Base-by-base conservation (phyloP, 306 rosid genomes). In the Quercus bicolor region DNA sequence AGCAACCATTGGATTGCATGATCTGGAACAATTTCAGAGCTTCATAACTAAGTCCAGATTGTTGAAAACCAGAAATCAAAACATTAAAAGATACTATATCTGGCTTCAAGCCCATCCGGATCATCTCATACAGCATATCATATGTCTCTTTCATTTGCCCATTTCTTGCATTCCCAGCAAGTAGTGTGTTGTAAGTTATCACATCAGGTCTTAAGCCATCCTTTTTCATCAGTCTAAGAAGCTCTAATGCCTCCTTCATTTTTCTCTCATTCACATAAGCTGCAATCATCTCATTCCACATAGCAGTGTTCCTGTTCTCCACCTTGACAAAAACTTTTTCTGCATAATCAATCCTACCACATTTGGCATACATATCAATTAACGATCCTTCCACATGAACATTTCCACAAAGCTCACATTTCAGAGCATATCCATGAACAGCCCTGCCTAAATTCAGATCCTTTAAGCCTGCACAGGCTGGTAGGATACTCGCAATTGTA, bases 201-300 rank as follows among this genome's bases (percentile, higher is more conserved):
- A 78, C 79, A 73, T 87, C 89, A 64, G 89, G 89, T 80, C 77
- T 78, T 45, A 57, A 40, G 21, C 87, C 83, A 5, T 75, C 48
- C 68, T 72, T 76, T 55, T 76, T 82, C 84, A 85, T 83, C 48
- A 75, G 43, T 57, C 84, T 80, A 29, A 85, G 82, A 85, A 78
- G 73, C 69, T 78, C 77, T 59, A 76, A 24, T 4, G 84, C 87
- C 83, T 83, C 77, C 71, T 61, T 24, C 53, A 55, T 66, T 18
- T 76, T 69, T 40, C 84, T 79, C 45, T 77, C 73, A 53, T 83
- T 78, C 59, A 86, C 72, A 55, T 74, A 81, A 15, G 75, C 76
- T 66, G 87, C 85, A 61, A 83, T 78, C 78, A 86, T 83, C 78
- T 80, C 89, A 68, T 86, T 86, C 84, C 89, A 86, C 81, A 86